Evolutionary conservation across 768 basidiomycete genomes (phyloP), one percentile per base, ranked within the genome.

Genomic region (Mycena polygramma): DNA sequence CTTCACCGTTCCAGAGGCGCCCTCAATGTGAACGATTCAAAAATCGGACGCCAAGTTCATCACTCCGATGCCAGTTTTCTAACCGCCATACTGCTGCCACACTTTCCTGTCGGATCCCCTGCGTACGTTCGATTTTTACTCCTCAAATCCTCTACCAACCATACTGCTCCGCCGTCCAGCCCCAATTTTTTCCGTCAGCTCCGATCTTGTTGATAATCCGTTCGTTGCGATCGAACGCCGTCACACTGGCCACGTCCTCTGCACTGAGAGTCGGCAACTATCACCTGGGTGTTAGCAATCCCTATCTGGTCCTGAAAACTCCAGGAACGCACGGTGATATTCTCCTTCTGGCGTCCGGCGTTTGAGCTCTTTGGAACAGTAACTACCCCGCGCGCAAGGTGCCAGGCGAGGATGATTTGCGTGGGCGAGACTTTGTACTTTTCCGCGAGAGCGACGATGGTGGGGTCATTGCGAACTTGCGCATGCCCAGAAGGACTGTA

Each of bases 351-450:
- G 53, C 85, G 79, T 30, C 82, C 82, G 24, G 76, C 75, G 68
- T 88, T 82, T 22, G 78, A 77, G 65, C 87, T 88, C 79, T 86
- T 88, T 1, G 88, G 87, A 9, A 88, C 79, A 14, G 83, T 80
- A 22, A 82, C 76, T 11, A 82, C 83, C 0, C 84, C 83, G n/a
- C 87, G 78, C 24, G 83, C 80, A 48, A 88, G 58, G 72, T 88
- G 85, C 88, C 89, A 90, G 0, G 85, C 83, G 7, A 90, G 77
- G n/a, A 83, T 82, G 45, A 90, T 77, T 75, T 89, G 87, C 5
- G 81, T 85, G 1, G 86, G 79, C 0, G 82, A 77, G 3, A 80
- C 85, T 7, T 80, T 81, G 75, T 89, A 84, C 69, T 88, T 89
- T 66, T 79, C 72, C 11, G 88, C 87, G 7, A 90, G 75, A 54